These are phyloP conservation scores for Xenosphaeropsis pyriputrescens DNA, from an alignment of 2,329 filamentous ascomycete genomes.

Conservation along the genomic window DNA sequence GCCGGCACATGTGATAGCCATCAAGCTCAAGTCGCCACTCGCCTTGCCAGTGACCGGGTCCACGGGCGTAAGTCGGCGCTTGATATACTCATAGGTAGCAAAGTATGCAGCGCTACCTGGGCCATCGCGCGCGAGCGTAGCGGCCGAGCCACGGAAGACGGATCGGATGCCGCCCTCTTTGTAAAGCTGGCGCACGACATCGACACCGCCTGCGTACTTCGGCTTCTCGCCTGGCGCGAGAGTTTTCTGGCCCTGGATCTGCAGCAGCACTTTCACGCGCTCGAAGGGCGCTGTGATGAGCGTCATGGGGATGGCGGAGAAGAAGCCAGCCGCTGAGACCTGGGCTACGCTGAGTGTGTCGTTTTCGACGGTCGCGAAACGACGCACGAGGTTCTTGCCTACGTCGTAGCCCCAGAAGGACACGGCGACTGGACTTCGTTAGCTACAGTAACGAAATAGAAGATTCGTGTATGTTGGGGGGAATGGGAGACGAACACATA, in stretches of 20 bases:
- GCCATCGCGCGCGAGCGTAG: constrained; percentile 86
- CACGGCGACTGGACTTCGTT: constrained; percentile 39
- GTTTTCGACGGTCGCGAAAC: constrained; percentile 37
- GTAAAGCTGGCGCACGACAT: constrained; percentile 91
- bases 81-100: constrained; percentile 92
- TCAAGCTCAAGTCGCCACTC: constrained; percentile 63
- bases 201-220: constrained; percentile 72
- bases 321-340: constrained; percentile 85
- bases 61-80: constrained; percentile 71
- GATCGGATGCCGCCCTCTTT: constrained; percentile 77
- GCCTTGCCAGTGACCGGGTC: constrained; percentile 60
- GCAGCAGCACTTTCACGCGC: constrained; percentile 94
- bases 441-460: neutral
- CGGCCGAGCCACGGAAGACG: constrained; percentile 81
- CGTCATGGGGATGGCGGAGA: constrained; percentile 96
- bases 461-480: neutral
- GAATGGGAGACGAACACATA: constrained; percentile 59
- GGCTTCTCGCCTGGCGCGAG: constrained; percentile 83
- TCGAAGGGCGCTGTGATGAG: constrained; percentile 98
- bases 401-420: constrained; percentile 84
- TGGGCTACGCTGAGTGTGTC: constrained; percentile 72
- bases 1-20: constrained; percentile 74
- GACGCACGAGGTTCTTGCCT: constrained; percentile 75
- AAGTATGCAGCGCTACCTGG: constrained; percentile 94
- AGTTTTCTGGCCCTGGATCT: constrained; percentile 86